Evolutionary conservation across 1,139 yeast genomes (phyloP), one percentile per base, ranked within the genome.

Genomic region (Kazachstania sp.): DNA sequence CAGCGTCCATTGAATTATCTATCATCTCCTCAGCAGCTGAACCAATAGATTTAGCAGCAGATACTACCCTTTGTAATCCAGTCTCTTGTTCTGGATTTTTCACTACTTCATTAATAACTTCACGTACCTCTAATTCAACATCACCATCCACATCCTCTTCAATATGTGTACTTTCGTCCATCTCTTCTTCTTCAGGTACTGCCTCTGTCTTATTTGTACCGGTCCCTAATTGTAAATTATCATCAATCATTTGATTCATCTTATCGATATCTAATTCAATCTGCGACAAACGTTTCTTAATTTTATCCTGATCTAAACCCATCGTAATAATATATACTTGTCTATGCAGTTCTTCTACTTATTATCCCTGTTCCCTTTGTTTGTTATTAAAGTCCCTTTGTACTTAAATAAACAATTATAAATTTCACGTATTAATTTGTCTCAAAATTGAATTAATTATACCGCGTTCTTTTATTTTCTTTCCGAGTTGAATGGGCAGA

Each of bases 201-300:
- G 16, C 16, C 31, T 11, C 30, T 15, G 23, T 6, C 37, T 34
- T 31, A 18, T 23, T 11, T 23, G 39, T 23, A 9, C 39, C 19
- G n/a, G 19, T 20, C 39, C 41, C 38, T 13, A 48, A 28, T 20
- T 50, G 55, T 42, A 60, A 47, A 48, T 64, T 64, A 44, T 63
- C 65, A 41, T 59, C 65, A 26, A 64, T 59, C 56, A 62, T 55
- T 40, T 59, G 57, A 45, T 64, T 64, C 61, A 63, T 61, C 46
- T 62, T 60, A 41, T 59, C 57, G 41, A 64, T 60, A 45, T 63
- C 66, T 28, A 56, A 48, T 47, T 64, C 68, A 31, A 64, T 59
- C 40, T 61, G 65, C 7, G 67, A 63, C 41, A 63, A 50, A 38
- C 67, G 56, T 47, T 61, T 61, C 46, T 62, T 55, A 20, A 63